Base-by-base conservation (phyloP, 768 basidiomycete species). In the Lactifluus subvellereus region DNA sequence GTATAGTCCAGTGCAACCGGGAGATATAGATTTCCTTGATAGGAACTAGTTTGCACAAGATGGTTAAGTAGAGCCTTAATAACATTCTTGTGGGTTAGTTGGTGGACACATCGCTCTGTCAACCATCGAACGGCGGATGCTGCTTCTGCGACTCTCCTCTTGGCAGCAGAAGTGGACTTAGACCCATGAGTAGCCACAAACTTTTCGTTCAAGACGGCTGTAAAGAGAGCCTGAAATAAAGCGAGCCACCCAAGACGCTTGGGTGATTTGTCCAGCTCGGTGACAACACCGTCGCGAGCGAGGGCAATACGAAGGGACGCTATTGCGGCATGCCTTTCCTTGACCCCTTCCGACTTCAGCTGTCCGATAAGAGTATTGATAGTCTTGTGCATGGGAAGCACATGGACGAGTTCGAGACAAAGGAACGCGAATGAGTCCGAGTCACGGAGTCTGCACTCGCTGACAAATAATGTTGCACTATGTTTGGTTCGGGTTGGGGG, bases 1-100 rank as follows among this genome's bases (percentile, higher is more conserved):
- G 88, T 78, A 72, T 93, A 95, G 72, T 95, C 85, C 65, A 91
- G 74, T 11, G 90, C 85, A 4, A 93, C 79, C 0, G 86, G 84
- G 4, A 76, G 70, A 63, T 87, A 79, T 14, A 97, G 75, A 40
- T 77, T 71, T 42, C 79, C 77, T 22, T 78, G 76, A 68, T 83
- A 69, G 4, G 84, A 76, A 55, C 94, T 79, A 54, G 80, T 80
- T 62, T 83, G 80, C 13, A 77, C 74, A 49, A 97, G 75, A 70
- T 94, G 89, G 9, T 78, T 78, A 57, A 90, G 76, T 35, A 95
- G 66, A 3, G 82, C 74, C 55, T 80, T 80, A 38, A 84, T 71
- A 18, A 83, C 80, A 51, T 79, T 81, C 62, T 76, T 78, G 71
- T 79, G 63, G 37, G 58, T 84, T 64, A 93, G 74, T 59, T 78